Evolutionary conservation across 2,329 filamentous ascomycete genomes (phyloP).

Genomic region (Colletotrichum viniferum): DNA sequence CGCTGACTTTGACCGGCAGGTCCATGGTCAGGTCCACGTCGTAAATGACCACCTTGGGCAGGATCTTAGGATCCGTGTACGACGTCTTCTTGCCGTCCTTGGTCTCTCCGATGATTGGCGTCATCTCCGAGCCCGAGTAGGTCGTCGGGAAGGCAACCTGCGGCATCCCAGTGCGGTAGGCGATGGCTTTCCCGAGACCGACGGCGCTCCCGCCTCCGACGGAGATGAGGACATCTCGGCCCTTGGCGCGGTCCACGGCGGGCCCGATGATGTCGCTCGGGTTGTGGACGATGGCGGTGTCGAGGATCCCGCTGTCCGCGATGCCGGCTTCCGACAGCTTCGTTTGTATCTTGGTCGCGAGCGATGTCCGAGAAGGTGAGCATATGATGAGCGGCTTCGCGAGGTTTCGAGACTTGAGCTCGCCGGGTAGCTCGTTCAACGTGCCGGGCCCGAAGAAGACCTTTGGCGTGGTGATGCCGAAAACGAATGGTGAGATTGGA

Average conservation of each 20-base stretch:
- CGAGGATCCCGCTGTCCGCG: slow-evolving; percentile 37
- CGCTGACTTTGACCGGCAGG: slow-evolving; percentile 12
- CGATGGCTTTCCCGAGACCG: slow-evolving; percentile 61
- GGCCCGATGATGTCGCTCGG: slow-evolving; percentile 31
- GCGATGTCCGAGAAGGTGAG: slow-evolving; percentile 39
- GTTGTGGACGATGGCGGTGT: slow-evolving; percentile 34
- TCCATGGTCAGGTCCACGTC: slow-evolving; percentile 19
- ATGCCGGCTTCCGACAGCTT: slow-evolving; percentile 25
- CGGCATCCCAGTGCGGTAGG: slow-evolving; percentile 54
- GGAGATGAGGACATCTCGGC: slow-evolving; percentile 62
- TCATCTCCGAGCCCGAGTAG: slow-evolving; percentile 66
- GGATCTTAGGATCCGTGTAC: slow-evolving; percentile 10
- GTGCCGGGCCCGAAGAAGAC: slow-evolving; percentile 39
- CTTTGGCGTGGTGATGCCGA: slow-evolving; percentile 28
- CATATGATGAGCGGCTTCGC: slow-evolving; percentile 40
- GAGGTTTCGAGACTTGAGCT: slow-evolving; percentile 35
- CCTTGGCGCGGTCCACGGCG: slow-evolving; percentile 30
- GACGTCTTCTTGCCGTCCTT: slow-evolving; percentile 22
- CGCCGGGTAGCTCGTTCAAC: slow-evolving; percentile 34
- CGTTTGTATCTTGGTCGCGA: slow-evolving; percentile 36
- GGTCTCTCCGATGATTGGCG: slow-evolving; percentile 37
- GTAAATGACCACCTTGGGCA: slow-evolving; percentile 21
- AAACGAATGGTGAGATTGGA: neutral
- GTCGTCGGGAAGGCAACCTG: slow-evolving; percentile 66
- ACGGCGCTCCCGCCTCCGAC: slow-evolving; percentile 68